Base-by-base conservation (phyloP, 345 rosid species). In the Schrenkiella parvula region DNA sequence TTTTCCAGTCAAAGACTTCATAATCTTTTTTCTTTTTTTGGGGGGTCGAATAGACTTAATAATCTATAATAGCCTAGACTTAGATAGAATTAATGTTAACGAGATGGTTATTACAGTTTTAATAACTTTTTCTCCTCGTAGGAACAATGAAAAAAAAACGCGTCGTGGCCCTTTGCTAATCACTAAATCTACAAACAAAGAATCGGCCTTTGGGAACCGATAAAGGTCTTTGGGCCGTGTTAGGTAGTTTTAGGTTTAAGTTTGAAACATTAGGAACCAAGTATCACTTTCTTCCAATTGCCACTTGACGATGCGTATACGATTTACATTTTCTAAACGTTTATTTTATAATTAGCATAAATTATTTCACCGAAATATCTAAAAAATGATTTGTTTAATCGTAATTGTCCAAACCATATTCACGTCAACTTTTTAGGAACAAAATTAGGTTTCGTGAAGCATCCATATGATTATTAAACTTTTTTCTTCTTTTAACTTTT, bases 281-380 rank as follows among this genome's bases (percentile, higher is more conserved):
- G 39, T 46, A 25, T 37, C 52, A 25, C 2, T 65, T 34, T 46
- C 34, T 56, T 65, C 70, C 70, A 53, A 55, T 72, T 21, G 34
- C 43, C 64, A 64, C 77, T 73, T 46, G 65, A 54, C 32, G 23
- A 72, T 43, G 71, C 37, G 70, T 64, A 64, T 29, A 72, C 70
- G 54, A 19, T 22, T 50, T 6, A 19, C 18, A n/a, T 60, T 60
- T 48, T 37, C 19, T 7, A 8, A 34, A 23, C 21, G 11, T 31
- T 13, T 44, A 25, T 9, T 31, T 55, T 42, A 29, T 39, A 31
- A 14, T 56, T 6, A 21, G 19, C 15, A 68, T 52, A 28, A 28
- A 11, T 1, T 0, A 28, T 68, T 50, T 44, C 48, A 46, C 34
- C 25, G 13, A 69, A 22, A 57, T 58, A 35, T 25, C 38, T 23